A percentile compares a stretch with the other conserved stretches of the same genome.
Conservation (phyloP, 139 green algal species). For the Zygnema circumcarinatum region DNA sequence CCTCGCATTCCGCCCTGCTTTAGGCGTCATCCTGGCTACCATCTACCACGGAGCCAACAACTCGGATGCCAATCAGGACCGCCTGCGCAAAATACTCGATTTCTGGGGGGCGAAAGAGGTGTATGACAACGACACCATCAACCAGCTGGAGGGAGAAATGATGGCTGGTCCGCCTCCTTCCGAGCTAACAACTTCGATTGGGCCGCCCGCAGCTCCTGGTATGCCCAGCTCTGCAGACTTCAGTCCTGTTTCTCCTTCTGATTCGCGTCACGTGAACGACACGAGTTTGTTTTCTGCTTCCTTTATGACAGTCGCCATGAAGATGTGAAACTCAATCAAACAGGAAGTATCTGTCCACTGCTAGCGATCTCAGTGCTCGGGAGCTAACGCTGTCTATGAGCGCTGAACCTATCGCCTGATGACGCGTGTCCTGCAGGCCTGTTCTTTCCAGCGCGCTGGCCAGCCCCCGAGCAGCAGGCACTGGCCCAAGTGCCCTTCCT, state of each 20-base stretch:
- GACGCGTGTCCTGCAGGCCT: background rate
- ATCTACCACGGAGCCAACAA: conserved; percentile 6
- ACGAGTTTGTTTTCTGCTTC: too few species aligned
- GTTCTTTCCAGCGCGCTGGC: background rate
- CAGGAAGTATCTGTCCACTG: too few species aligned
- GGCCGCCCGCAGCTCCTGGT: background rate
- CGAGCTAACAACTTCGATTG: background rate
- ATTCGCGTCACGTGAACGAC: too few species aligned
- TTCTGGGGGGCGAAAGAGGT: conserved; percentile 56
- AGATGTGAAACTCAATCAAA: too few species aligned
- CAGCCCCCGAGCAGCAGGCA: background rate
- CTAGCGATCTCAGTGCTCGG: too few species aligned
- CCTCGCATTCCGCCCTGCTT: conserved; percentile 32
- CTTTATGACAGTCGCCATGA: too few species aligned
- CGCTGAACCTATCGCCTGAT: background rate
- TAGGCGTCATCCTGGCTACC: conserved; percentile 30
- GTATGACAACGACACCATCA: conserved; percentile 44
- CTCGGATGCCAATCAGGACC: conserved; percentile 49
- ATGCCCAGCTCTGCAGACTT: too few species aligned
- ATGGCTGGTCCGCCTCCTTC: conserved; percentile 15
- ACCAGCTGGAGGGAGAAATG: conserved; percentile 35
- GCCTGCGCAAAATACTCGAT: conserved; percentile 45
- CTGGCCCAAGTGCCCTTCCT: background rate
- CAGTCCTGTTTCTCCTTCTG: too few species aligned
- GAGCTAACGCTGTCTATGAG: background rate